Percentiles rank a stretch among this genome's conserved stretches.
Evolutionary conservation across 192 early-diverging fungal genomes (phyloP).

Genomic region (Backusella tarrabulga): DNA sequence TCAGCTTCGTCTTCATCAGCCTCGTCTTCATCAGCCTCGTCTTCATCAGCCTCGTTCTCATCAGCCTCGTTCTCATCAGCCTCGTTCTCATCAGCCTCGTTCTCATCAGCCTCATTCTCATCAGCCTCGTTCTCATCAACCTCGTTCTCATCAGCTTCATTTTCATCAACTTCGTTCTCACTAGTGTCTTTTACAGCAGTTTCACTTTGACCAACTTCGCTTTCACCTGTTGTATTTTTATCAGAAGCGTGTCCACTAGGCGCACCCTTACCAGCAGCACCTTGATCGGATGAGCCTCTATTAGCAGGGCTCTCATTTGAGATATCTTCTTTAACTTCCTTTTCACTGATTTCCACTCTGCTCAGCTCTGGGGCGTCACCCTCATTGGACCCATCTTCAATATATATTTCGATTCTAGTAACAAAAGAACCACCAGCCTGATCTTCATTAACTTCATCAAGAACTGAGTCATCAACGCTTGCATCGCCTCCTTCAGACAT

Average conservation of each 20-base stretch:
- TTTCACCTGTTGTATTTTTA: not conserved
- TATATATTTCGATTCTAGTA: not conserved
- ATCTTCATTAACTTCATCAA: not conserved
- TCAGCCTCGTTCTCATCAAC: not conserved
- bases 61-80: not conserved
- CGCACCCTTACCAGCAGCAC: not conserved
- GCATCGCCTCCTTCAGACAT: not conserved
- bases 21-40: not conserved
- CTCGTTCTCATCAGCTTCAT: not conserved
- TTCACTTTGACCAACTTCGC: not conserved
- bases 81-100: not conserved
- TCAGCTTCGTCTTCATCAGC: not conserved
- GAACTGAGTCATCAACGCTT: not conserved
- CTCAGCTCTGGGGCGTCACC: not conserved
- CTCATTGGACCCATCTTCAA: not conserved
- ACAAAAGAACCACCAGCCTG: not conserved
- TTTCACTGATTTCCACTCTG: not conserved
- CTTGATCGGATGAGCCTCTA: not conserved
- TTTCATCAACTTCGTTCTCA: not conserved
- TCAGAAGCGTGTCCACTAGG: not conserved
- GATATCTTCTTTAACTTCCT: not conserved
- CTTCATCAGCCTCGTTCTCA: not conserved
- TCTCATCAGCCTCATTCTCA: not conserved
- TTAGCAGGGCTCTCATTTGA: not conserved
- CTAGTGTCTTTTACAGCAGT: not conserved